phyloP scores from a whole-genome alignment of 495 filamentous ascomycete species.

The Podospora pseudopauciseta region DNA sequence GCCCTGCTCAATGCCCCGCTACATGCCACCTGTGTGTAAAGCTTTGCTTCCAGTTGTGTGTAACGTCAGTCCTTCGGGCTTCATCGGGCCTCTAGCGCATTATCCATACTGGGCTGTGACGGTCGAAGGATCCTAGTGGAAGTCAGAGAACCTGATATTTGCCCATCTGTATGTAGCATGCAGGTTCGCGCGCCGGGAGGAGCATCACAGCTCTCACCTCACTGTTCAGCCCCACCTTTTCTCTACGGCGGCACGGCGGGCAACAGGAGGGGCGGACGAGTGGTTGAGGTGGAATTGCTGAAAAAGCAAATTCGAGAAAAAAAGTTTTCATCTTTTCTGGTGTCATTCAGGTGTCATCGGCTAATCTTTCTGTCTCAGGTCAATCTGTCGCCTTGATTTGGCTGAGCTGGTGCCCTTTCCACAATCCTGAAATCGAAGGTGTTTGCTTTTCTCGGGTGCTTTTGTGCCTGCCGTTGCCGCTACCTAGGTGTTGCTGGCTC shows the following conservation, averaged over 20 bases:
- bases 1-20: background rate
- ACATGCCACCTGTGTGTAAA: background rate
- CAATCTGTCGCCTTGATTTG: background rate
- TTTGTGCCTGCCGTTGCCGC: background rate
- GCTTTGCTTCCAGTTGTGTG: background rate
- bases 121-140: background rate
- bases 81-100: background rate
- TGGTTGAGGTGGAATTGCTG: no score
- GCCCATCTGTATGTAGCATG: background rate
- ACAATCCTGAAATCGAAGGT: background rate
- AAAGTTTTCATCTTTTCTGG: no score
- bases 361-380: no score
- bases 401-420: no score
- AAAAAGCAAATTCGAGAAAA: no score
- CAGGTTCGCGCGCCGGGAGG: background rate
- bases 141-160: background rate
- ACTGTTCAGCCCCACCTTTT: no score
- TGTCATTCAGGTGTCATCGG: no score
- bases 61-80: background rate
- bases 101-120: background rate
- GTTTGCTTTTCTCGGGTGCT: background rate
- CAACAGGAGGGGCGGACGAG: no score
- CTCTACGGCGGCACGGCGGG: no score
- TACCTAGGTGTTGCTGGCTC: background rate
- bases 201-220: no score